These are phyloP conservation scores for Hippophae gyantsensis DNA, from an alignment of 306 rosid genomes.

Conservation along the genomic window DNA sequence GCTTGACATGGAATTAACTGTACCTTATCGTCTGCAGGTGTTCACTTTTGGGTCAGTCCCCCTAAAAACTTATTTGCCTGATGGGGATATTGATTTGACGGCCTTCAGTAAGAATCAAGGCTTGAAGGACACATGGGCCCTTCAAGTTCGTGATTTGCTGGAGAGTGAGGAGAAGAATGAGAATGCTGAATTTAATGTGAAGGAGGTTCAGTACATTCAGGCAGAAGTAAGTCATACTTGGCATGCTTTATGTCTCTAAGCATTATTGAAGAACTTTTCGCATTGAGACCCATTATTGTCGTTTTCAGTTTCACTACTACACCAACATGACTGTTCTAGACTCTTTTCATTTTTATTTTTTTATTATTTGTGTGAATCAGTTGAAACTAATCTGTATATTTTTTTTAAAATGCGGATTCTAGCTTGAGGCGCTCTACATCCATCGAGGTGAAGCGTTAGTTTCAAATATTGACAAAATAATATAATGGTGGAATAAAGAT, in stretches of 20 bases:
- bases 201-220: constrained; percentile 97
- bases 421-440: too few species aligned
- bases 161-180: constrained; percentile 87
- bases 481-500: too few species aligned
- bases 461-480: too few species aligned
- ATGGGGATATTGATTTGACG: constrained; percentile 97
- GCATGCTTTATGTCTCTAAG: constrained; percentile 7
- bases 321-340: too few species aligned
- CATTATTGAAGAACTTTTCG: not conserved
- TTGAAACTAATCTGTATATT: too few species aligned
- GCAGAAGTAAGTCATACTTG: constrained; percentile 67
- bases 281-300: too few species aligned
- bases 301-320: too few species aligned
- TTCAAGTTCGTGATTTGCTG: constrained; percentile 85
- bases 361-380: too few species aligned
- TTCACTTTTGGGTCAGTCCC: constrained; percentile 98
- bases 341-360: too few species aligned
- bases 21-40: constrained; percentile 42
- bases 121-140: constrained; percentile 92
- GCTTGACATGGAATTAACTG: not conserved
- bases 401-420: too few species aligned
- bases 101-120: constrained; percentile 72
- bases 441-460: too few species aligned
- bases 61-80: constrained; percentile 94
- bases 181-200: constrained; percentile 82